Evolutionary conservation across 2,329 filamentous ascomycete genomes (phyloP), one percentile per base, ranked within the genome.

Genomic region (Onygenales sp.): DNA sequence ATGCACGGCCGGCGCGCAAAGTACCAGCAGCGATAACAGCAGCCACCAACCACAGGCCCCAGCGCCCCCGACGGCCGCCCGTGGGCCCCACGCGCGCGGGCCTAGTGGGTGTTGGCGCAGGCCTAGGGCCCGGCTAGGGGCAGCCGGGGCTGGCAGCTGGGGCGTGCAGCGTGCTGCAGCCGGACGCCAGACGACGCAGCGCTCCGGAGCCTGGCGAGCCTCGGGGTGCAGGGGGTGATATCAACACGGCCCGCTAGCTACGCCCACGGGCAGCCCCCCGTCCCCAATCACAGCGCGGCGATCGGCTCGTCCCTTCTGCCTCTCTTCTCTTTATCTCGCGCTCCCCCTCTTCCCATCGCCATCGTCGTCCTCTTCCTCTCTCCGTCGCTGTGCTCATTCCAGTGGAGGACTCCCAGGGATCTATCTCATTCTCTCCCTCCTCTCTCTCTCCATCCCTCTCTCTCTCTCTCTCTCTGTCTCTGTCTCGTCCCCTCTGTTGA

Each of bases 291-390:
- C 11, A 21, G 8, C 17, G 39, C 43, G 39, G 17, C 27, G 44
- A 17, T 36, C 43, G 41, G 41, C 49, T 27, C 21, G 21, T 46
- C 21, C 21, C 33, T 48, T 17, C 33, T 27, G 27, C 38, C 32
- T 36, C 32, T 31, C 31, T 21, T 11, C 46, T 48, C 17, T 49
- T 49, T 49, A 41, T 41, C 33, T 48, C 38, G 11, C 45, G 13
- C 45, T 42, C 36, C 5, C 35, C 52, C 39, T 53, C 49, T 51
- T 54, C 43, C 56, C 53, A 55, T 58, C 43, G 54, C 42, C 36
- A 52, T 44, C 42, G 46, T 44, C 47, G 50, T 48, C 43, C 38
- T 55, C 43, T 54, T 55, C 43, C 55, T 46, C 45, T 53, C 52
- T 14, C 35, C 31, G 41, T 57, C 47, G 17, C 47, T 17, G 47